Conservation (phyloP, 2,329 filamentous ascomycete genomes). For the Leptographium radiaticola region DNA sequence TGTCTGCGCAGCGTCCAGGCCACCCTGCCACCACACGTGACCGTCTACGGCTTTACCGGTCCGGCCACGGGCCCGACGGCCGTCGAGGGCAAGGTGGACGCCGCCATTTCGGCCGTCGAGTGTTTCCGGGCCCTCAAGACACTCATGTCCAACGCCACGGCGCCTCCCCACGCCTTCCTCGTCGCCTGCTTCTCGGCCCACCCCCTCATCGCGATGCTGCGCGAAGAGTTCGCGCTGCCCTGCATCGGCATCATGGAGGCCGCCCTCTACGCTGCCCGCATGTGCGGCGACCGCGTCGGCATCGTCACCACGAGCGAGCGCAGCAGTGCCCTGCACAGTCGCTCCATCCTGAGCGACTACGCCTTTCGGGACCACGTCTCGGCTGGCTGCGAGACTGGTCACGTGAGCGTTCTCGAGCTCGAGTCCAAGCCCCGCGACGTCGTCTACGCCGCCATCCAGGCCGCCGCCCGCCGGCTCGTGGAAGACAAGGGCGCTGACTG, state of each 20-base stretch:
- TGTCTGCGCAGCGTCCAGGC: constrained; percentile 28
- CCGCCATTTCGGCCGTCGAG: constrained; percentile 34
- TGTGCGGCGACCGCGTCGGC: constrained; percentile 32
- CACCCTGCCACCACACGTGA: constrained; percentile 31
- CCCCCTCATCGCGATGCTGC: constrained; percentile 29
- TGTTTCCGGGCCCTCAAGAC: constrained; percentile 30
- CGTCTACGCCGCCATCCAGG: constrained; percentile 24
- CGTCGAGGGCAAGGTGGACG: constrained; percentile 36
- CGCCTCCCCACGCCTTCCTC: constrained; percentile 27
- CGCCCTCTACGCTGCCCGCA: constrained; percentile 30
- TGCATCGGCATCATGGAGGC: constrained; percentile 39
- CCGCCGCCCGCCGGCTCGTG: constrained; percentile 24
- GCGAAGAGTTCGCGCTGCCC: constrained; percentile 30
- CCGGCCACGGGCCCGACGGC: constrained; percentile 33
- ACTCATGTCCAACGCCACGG: constrained; percentile 17
- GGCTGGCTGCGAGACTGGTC: constrained; percentile 26
- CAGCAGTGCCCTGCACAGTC: not conserved
- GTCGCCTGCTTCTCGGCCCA: constrained; percentile 36
- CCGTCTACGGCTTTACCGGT: constrained; percentile 35
- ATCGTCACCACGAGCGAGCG: constrained; percentile 25
- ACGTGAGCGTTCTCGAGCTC: constrained; percentile 28
- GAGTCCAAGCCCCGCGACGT: constrained; percentile 24
- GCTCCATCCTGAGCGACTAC: constrained; percentile 21
- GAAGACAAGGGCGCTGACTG: constrained; percentile 15
- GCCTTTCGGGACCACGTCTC: constrained; percentile 25